Evolutionary conservation across 345 rosid species (phyloP), one percentile per base, ranked within the genome.

Genomic region (Eucalyptus caleyi): DNA sequence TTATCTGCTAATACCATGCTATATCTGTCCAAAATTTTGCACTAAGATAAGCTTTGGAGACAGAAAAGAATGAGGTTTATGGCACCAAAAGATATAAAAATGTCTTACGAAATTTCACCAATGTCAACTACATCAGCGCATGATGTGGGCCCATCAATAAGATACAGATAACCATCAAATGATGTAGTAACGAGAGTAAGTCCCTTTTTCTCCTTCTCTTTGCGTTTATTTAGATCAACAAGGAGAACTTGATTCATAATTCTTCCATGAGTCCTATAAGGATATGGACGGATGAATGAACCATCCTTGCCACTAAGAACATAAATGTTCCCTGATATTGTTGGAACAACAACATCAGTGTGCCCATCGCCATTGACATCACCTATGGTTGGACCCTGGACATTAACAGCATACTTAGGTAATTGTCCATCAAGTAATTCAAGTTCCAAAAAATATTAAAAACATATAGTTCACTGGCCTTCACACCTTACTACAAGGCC

Each of bases 161-260:
- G 98, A 91, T 98, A 98, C 89, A 98, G 86, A 92, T 98, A 98
- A 90, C 99, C 99, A 86, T 97, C 99, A 92, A 98, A 97, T 81
- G 99, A 97, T 87, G 98, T 96, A 47, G 98, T 96, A 69, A 96
- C 98, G 86, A 98, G 93, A 83, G 99, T 96, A 72, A 98, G 98
- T 50, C 99, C 99, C 92, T 92, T 96, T 93, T 93, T 93, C 92
- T 40, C 85, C 85, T 95, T 94, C 93, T 96, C 98, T 86, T 96
- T 96, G 32, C 93, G 95, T 90, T 95, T 95, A 93, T 94, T 96
- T 86, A 98, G 90, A 92, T 98, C 99, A 91, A 96, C 96, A 62
- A 98, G 99, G 91, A 98, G 99, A 92, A 98, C 95, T 92, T 98
- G 99, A 95, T 96, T 98, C 98, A 96, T 97, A 89, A 98, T 97